Conservation (phyloP, 352 stramenopile species). For the Phytophthora megakarya region DNA sequence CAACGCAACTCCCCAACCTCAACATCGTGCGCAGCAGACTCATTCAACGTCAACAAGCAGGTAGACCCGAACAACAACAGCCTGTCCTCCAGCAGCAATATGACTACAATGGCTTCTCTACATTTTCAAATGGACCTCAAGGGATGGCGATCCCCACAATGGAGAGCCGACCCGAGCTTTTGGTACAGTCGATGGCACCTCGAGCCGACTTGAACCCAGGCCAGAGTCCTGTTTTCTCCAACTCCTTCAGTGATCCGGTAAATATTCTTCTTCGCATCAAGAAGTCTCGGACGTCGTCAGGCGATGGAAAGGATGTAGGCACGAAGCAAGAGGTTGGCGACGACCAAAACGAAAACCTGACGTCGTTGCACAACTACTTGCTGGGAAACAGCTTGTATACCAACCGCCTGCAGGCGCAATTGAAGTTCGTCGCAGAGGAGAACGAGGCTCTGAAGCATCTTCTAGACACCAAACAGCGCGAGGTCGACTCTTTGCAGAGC, state of each 20-base stretch:
- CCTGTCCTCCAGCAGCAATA: conserved; percentile 27
- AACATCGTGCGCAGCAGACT: conserved; percentile 71
- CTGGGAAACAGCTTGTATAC: conserved; percentile 72
- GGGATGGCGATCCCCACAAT: conserved; percentile 13
- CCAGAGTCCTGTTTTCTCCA: conserved; percentile 44
- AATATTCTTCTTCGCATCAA: conserved; percentile 80
- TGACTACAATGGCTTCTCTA: conserved; percentile 35
- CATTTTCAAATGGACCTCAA: conserved; percentile 24
- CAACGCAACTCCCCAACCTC: conserved; percentile 50
- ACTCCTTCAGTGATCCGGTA: conserved; percentile 76
- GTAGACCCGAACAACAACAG: conserved; percentile 27
- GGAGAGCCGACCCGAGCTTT: conserved; percentile 33
- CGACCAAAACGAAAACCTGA: conserved; percentile 56
- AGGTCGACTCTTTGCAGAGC: conserved; percentile 55
- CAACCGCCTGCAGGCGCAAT: conserved; percentile 73
- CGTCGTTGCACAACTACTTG: conserved; percentile 75
- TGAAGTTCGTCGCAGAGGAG: conserved; percentile 69
- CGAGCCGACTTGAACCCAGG: conserved; percentile 28
- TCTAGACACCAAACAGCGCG: conserved; percentile 55
- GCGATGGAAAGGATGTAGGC: conserved; percentile 35
- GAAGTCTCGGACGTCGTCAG: conserved; percentile 54
- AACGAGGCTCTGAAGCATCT: conserved; percentile 62
- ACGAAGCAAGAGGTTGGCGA: conserved; percentile 39
- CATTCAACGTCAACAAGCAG: conserved; percentile 53
- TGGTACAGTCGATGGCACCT: conserved; percentile 22